phyloP scores from a whole-genome alignment of 345 rosid genomes.

The Eucalyptus regnans region DNA sequence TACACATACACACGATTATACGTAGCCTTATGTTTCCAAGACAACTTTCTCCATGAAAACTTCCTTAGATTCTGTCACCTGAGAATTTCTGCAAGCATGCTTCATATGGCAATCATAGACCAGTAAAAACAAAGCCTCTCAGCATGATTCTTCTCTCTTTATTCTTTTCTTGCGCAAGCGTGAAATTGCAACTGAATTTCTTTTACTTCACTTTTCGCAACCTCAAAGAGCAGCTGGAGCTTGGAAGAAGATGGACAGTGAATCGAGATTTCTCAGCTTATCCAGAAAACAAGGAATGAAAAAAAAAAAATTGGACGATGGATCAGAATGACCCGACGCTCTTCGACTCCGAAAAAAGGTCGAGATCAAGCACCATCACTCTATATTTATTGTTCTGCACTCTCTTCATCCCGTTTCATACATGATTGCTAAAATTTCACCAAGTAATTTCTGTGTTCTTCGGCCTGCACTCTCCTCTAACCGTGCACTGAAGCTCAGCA shows the following conservation, averaged over 20 bases:
- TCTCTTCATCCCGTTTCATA: background rate
- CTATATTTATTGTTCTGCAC: background rate
- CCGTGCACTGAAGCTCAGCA: background rate
- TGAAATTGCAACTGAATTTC: background rate
- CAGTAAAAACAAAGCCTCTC: background rate
- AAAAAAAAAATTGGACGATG: background rate
- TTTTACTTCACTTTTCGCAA: background rate
- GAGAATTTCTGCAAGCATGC: background rate
- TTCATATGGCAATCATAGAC: background rate
- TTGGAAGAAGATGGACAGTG: background rate
- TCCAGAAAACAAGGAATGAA: background rate
- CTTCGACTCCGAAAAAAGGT: background rate
- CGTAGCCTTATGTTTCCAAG: background rate
- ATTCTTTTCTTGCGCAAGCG: background rate
- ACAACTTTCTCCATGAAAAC: background rate
- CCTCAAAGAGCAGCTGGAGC: background rate
- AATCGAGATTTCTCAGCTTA: background rate
- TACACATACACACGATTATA: background rate
- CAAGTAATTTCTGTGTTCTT: background rate
- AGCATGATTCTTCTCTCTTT: background rate
- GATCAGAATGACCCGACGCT: background rate
- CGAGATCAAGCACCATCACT: background rate
- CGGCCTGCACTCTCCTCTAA: background rate
- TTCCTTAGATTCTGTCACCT: background rate
- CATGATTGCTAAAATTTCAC: background rate